Evolutionary conservation across 2,329 filamentous ascomycete species (phyloP).

Genomic region (Pyricularia sp.): DNA sequence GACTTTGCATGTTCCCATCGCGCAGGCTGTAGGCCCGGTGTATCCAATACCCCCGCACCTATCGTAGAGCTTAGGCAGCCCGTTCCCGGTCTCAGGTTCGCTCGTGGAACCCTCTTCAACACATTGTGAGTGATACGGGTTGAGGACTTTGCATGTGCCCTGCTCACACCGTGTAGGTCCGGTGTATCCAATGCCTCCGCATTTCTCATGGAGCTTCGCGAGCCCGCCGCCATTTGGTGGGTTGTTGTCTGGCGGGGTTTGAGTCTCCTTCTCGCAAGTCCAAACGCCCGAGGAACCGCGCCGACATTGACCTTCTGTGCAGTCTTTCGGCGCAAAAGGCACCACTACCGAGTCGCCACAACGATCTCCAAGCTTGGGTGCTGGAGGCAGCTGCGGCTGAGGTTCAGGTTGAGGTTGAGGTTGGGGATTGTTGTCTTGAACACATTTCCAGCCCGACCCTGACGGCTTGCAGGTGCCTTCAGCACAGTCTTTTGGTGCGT

Average conservation of each 20-base stretch:
- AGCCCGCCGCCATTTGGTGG: neutral
- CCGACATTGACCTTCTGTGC: neutral
- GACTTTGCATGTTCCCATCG: neutral
- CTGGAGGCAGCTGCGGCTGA: neutral
- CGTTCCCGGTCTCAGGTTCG: neutral
- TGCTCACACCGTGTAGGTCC: neutral
- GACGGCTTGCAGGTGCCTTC: neutral
- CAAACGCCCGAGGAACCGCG: neutral
- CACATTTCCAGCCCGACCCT: neutral
- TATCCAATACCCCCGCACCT: neutral
- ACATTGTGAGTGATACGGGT: neutral
- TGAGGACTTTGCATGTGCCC: neutral
- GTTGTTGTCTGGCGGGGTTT: neutral
- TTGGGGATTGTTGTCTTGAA: neutral
- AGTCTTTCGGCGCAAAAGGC: neutral
- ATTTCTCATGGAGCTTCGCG: neutral
- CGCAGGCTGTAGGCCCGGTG: neutral
- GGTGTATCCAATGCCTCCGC: neutral
- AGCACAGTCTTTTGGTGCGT: neutral
- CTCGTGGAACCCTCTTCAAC: neutral
- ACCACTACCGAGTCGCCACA: neutral
- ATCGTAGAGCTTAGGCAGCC: neutral
- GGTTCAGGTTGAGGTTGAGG: too few species aligned
- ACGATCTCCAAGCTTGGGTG: neutral
- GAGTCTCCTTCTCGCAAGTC: neutral